These are phyloP conservation scores for Xylaria sp. DNA, from an alignment of 2,329 filamentous ascomycete genomes.

Conservation along the genomic window DNA sequence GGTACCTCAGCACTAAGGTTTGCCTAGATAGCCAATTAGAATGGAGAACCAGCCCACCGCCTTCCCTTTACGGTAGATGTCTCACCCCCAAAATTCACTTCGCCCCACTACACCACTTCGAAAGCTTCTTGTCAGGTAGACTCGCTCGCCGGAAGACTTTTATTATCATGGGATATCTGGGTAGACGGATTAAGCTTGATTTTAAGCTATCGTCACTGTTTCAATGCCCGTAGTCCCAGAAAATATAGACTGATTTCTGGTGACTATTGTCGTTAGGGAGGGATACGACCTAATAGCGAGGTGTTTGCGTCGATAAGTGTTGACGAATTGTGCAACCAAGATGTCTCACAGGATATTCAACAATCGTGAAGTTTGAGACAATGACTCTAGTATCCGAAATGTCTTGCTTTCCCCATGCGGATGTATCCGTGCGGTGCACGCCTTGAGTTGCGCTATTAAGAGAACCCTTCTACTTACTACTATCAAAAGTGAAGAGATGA, in stretches of 20 bases:
- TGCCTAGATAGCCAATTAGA: slow-evolving; percentile 25
- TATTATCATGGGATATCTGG: not conserved
- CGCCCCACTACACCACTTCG: slow-evolving; percentile 22
- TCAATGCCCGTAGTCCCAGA: not conserved
- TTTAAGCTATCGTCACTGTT: not conserved
- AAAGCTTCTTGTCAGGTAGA: slow-evolving; percentile 12
- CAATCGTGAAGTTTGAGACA: not conserved
- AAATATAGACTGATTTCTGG: not conserved
- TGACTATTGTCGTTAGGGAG: not conserved
- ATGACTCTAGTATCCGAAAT: not conserved
- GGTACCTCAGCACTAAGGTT: slow-evolving; percentile 3
- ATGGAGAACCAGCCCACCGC: slow-evolving; percentile 25
- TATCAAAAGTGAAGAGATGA: not conserved
- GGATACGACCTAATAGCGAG: not conserved
- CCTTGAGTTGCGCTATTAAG: not conserved
- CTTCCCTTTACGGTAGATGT: slow-evolving; percentile 36
- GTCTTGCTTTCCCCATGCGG: not conserved
- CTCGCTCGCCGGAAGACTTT: not conserved
- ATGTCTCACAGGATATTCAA: not conserved
- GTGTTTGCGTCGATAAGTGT: not conserved
- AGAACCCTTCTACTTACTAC: not conserved
- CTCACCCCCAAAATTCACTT: slow-evolving; percentile 29
- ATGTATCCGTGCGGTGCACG: not conserved
- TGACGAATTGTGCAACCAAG: not conserved
- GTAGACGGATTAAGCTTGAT: not conserved